Evolutionary conservation across 352 stramenopile genomes (phyloP).

Genomic region (Phytophthora pinifolia): DNA sequence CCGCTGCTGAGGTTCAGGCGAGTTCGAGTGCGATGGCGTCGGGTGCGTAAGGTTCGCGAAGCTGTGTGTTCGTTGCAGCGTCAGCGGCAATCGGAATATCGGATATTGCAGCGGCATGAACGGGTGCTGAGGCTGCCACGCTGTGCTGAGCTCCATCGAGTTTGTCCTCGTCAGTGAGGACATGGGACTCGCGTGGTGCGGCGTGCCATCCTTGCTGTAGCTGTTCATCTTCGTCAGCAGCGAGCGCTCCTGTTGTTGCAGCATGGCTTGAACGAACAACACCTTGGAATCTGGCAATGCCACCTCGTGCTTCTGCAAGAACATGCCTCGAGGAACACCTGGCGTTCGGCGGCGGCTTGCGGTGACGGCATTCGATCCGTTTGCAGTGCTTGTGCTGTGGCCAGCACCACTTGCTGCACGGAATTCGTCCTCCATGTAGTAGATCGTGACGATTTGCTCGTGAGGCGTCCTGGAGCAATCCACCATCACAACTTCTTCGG

Average conservation of each 20-base stretch:
- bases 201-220: slow-evolving; percentile 24
- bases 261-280: slow-evolving; percentile 81
- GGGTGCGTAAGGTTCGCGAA: slow-evolving; percentile 33
- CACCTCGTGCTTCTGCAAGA: slow-evolving; percentile 79
- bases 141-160: slow-evolving; percentile 43
- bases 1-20: slow-evolving; percentile 14
- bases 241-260: slow-evolving; percentile 84
- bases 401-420: slow-evolving; percentile 28
- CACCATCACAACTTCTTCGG: slow-evolving; percentile 80
- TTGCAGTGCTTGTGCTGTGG: slow-evolving; percentile 14
- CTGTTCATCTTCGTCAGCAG: slow-evolving; percentile 66
- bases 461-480: slow-evolving; percentile 44
- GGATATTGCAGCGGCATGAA: slow-evolving; percentile 54
- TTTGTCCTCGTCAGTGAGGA: slow-evolving; percentile 35
- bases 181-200: slow-evolving; percentile 23
- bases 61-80: slow-evolving; percentile 40
- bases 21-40: slow-evolving; percentile 12
- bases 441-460: slow-evolving; percentile 49
- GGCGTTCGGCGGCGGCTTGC: slow-evolving; percentile 36
- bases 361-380: slow-evolving; percentile 23
- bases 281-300: slow-evolving; percentile 72
- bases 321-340: slow-evolving; percentile 54
- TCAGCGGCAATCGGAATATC: slow-evolving; percentile 61
- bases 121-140: slow-evolving; percentile 43
- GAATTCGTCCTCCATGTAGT: slow-evolving; percentile 81